Percentiles rank a stretch among this genome's conserved stretches.
phyloP scores from a whole-genome alignment of 2,329 filamentous ascomycete genomes.

The Pestalotiopsis sp. region DNA sequence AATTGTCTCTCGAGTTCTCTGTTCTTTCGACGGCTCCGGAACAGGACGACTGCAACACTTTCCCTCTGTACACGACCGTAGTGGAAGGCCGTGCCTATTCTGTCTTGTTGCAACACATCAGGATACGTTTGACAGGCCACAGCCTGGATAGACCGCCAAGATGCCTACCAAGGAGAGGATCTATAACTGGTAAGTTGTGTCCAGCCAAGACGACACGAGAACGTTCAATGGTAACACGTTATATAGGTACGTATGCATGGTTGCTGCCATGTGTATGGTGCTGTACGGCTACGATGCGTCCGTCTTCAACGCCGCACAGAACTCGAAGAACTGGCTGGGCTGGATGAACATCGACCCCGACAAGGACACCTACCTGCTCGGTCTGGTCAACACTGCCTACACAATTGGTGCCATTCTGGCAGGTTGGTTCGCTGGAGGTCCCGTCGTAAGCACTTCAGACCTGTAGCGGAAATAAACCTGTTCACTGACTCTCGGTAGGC shows the following conservation, averaged over 20 bases:
- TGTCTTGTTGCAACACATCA: neutral
- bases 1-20: neutral
- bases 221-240: neutral
- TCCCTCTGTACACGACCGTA: neutral
- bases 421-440: slow-evolving; percentile 71
- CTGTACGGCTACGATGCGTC: slow-evolving; percentile 76
- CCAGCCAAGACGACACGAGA: neutral
- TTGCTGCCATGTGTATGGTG: slow-evolving; percentile 75
- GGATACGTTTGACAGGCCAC: neutral
- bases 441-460: slow-evolving; percentile 41
- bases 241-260: slow-evolving; percentile 67
- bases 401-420: slow-evolving; percentile 72
- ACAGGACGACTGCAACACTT: neutral
- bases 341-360: slow-evolving; percentile 59
- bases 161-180: slow-evolving; percentile 39
- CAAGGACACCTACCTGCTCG: slow-evolving; percentile 46
- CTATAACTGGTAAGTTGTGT: slow-evolving; percentile 46
- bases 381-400: slow-evolving; percentile 67
- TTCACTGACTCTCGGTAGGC: slow-evolving; percentile 32
- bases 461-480: neutral
- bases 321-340: slow-evolving; percentile 65
- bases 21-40: neutral
- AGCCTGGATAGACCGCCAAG: slow-evolving; percentile 23
- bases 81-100: neutral
- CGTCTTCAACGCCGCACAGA: slow-evolving; percentile 73